These are phyloP conservation scores for Magnaporthiopsis poae DNA, from an alignment of 2,329 filamentous ascomycete species.

Conservation along the genomic window DNA sequence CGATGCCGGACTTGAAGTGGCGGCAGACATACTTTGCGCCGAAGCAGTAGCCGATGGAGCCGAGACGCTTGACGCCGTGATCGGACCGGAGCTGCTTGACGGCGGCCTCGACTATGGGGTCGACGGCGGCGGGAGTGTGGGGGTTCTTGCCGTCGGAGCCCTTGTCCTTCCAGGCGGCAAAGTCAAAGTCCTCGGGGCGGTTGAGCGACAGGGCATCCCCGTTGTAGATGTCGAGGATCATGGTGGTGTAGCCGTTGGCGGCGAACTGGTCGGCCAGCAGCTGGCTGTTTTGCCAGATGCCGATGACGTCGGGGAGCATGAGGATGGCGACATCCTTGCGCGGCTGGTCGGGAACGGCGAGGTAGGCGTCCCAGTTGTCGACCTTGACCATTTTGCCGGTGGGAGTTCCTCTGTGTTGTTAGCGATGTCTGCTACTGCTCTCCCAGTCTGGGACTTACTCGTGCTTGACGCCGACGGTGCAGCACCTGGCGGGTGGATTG, in stretches of 20 bases:
- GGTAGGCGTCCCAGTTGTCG: conserved; percentile 37
- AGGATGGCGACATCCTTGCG: conserved; percentile 34
- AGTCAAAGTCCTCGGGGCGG: conserved; percentile 31
- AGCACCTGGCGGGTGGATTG: conserved; percentile 42
- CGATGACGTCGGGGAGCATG: conserved; percentile 38
- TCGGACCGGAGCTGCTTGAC: conserved; percentile 50
- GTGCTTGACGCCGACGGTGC: conserved; percentile 41
- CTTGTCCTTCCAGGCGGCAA: conserved; percentile 32
- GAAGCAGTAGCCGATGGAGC: conserved; percentile 64
- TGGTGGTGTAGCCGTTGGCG: conserved; percentile 58
- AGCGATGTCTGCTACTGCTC: neutral
- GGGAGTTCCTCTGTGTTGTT: conserved; percentile 33
- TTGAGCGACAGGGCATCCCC: conserved; percentile 52
- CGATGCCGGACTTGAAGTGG: conserved; percentile 52
- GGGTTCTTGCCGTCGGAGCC: conserved; percentile 40
- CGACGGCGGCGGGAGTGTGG: conserved; percentile 34
- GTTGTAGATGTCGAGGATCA: conserved; percentile 63
- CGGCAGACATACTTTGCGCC: conserved; percentile 67
- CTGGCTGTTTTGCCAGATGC: conserved; percentile 49
- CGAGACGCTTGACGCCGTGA: conserved; percentile 48
- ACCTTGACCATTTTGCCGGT: conserved; percentile 37
- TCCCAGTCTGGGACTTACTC: conserved; percentile 31
- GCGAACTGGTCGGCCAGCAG: conserved; percentile 67
- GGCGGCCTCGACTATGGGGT: conserved; percentile 37
- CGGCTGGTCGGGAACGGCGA: conserved; percentile 35